These are phyloP conservation scores for Haplosporangium gracile DNA, from an alignment of 192 early-diverging fungal species.

Conservation along the genomic window DNA sequence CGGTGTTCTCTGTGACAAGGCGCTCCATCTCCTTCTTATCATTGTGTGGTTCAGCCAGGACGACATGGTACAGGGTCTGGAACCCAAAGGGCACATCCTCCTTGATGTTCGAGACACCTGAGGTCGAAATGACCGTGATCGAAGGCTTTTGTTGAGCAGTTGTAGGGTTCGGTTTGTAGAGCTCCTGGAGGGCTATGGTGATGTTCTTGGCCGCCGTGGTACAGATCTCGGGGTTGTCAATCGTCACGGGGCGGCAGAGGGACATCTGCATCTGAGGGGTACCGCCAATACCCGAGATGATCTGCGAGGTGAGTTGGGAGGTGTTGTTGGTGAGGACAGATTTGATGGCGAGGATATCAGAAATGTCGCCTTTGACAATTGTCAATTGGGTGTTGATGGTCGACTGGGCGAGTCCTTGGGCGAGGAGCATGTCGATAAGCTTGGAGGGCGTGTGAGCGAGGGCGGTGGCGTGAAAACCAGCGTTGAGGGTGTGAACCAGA, in stretches of 20 bases:
- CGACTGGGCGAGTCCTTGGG: slow-evolving; percentile 22
- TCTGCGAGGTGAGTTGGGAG: slow-evolving; percentile 19
- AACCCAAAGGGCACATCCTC: slow-evolving; percentile 39
- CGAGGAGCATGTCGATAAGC: slow-evolving; percentile 40
- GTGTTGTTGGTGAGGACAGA: slow-evolving; percentile 11
- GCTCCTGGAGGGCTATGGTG: slow-evolving; percentile 19
- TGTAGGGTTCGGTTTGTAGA: slow-evolving; percentile 21
- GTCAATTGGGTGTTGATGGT: slow-evolving; percentile 27
- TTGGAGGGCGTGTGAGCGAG: slow-evolving; percentile 49
- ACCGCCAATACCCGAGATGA: slow-evolving; percentile 39
- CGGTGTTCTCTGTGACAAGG: slow-evolving; percentile 8
- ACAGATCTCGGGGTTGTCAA: slow-evolving; percentile 40
- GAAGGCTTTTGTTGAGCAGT: slow-evolving; percentile 28
- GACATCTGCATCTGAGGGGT: slow-evolving; percentile 15
- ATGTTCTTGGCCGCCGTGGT: slow-evolving; percentile 19
- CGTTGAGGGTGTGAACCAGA: slow-evolving; percentile 36
- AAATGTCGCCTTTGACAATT: slow-evolving; percentile 38
- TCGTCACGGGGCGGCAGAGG: slow-evolving; percentile 10
- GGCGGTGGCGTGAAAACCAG: slow-evolving; percentile 36
- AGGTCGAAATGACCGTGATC: slow-evolving; percentile 27
- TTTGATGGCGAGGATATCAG: slow-evolving; percentile 29
- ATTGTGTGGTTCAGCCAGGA: slow-evolving; percentile 31
- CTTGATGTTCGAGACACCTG: slow-evolving; percentile 28
- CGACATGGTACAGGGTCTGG: slow-evolving; percentile 24
- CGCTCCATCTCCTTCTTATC: slow-evolving; percentile 53